Evolutionary conservation across 192 early-diverging fungal genomes (phyloP), one percentile per base, ranked within the genome.

Genomic region (Linnemannia schmuckeri): DNA sequence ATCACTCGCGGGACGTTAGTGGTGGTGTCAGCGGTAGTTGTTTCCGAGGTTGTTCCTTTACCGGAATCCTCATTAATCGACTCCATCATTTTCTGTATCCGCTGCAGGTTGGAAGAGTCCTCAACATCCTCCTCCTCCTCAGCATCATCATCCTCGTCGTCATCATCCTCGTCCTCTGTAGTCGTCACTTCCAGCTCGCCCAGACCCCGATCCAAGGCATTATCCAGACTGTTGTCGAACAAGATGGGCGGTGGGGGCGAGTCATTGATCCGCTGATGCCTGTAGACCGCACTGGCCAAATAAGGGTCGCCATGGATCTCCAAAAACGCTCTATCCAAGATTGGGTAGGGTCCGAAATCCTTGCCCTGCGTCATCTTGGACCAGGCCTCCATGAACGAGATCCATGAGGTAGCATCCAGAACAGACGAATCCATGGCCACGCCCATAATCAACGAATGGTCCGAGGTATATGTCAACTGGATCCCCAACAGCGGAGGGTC

Each of bases 341-440:
- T 74, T 0, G 85, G 85, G 40, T 77, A 87, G 30, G 85, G 85
- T 38, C 71, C 47, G 66, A 87, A 87, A 70, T 87, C 85, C 68
- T 87, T 74, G 63, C 85, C 85, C n/a, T 81, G 85, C 40, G 85
- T 87, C 17, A 81, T 87, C 18, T 71, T 87, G 66, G 85, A 72
- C 85, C 85, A 87, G 27, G 85, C 85, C 12, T 81, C 80, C 85
- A 87, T 81, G 49, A 87, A 87, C 35, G 85, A 87, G 17, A 87
- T 76, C 41, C 81, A 75, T 40, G 85, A 87, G 33, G 63, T 74
- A 5, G 79, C 85, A 75, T 87, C 85, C 85, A 87, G 81, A 12
- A 81, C 72, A n/a, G 79, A 81, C 10, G 85, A 81, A 70, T 87
- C 85, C 79, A 81, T 71, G 18, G 85, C 85, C 24, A 87, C 85